Evolutionary conservation across 495 filamentous ascomycete genomes (phyloP).

Genomic region (Hypomontagnella submonticulosa): DNA sequence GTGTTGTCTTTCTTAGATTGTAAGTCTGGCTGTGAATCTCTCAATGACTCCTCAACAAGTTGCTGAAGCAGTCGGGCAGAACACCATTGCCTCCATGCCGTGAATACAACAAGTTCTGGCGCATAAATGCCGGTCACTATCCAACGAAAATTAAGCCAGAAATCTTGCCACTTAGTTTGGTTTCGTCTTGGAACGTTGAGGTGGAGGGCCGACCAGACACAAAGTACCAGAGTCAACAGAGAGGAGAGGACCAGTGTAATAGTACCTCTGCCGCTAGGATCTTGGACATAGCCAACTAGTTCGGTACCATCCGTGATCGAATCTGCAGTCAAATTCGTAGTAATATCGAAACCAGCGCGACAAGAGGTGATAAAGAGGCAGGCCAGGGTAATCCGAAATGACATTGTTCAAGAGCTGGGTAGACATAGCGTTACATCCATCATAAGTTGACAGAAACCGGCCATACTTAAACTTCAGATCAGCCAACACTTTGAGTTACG

Average conservation of each 20-base stretch:
- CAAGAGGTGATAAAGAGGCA: not conserved
- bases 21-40: not conserved
- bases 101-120: not conserved
- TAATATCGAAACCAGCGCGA: conserved; percentile 1
- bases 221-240: not conserved
- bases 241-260: not conserved
- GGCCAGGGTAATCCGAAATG: not conserved
- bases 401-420: not conserved
- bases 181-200: conserved; percentile 1
- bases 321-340: conserved; percentile 4
- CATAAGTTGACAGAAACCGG: not conserved
- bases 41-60: not conserved
- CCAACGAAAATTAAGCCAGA: conserved; percentile 1
- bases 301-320: not conserved
- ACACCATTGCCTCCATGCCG: conserved; percentile 6
- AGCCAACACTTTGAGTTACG: not conserved
- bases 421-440: not conserved
- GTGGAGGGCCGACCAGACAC: conserved; percentile 2
- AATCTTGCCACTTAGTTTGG: not conserved
- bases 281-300: conserved; percentile 9
- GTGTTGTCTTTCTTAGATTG: not conserved
- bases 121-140: not conserved
- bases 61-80: conserved; percentile 1
- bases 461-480: not conserved
- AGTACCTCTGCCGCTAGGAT: not conserved